Evolutionary conservation across 2,329 filamentous ascomycete genomes (phyloP), one percentile per base, ranked within the genome.

Genomic region (Lasiodiplodia citricola): DNA sequence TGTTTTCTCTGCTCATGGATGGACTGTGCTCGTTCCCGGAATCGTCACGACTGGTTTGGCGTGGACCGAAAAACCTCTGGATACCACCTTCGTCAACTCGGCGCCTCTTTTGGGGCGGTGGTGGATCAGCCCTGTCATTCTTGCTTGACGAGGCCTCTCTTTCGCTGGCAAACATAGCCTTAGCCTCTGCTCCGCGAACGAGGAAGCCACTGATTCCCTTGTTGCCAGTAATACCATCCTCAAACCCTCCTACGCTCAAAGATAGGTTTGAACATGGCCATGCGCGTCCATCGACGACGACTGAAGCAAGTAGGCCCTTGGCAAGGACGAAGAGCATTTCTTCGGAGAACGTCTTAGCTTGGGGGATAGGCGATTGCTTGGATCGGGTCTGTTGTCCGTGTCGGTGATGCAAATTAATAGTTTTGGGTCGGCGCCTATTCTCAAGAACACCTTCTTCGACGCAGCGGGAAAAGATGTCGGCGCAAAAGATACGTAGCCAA

Each of bases 201-300:
- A 99, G 84, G 75, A 97, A 98, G 0, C 88, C 86, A 55, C 91
- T 91, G 72, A 99, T 98, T 41, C 91, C 92, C 84, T 90, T 90
- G 75, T 97, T 98, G 5, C 92, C 91, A 51, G 86, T 88, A 69
- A 95, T 83, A 2, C 93, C 92, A 72, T 97, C 94, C 78, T 98
- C 94, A 72, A 98, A 97, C 0, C 93, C 94, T n/a, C 89, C 90
- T 28, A 98, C 93, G 71, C 91, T 94, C 56, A 98, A 82, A 69
- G 92, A 96, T 10, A 99, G 84, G 76, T 97, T 96, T n/a, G 89
- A 85, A 77, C 96, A 98, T 7, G 96, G 96, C 93, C 94, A 98
- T 18, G 92, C 90, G 64, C 86, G 84, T 1, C 92, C 93, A 72
- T 97, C 93, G 1, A 87, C 86, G 13, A 93, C 85, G 44, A 97